Conservation (phyloP, 108 stramenopile species). For the Aurantiochytrium sp. region DNA sequence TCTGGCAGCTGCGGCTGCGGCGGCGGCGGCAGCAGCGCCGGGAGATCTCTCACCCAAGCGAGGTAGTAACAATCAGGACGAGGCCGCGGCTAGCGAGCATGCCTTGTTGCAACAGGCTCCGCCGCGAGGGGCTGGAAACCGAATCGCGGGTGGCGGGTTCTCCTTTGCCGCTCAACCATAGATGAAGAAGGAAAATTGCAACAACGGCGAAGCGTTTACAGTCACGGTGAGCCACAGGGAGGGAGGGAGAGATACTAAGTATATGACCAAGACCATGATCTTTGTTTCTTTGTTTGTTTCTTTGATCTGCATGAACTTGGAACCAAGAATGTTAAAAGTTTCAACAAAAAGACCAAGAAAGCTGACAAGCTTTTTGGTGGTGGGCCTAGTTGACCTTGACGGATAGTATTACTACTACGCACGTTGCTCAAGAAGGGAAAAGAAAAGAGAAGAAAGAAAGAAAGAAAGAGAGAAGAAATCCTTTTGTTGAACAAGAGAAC, state of each 20-base stretch:
- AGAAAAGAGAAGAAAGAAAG: not conserved
- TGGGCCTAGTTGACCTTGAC: too few species aligned
- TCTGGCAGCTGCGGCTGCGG: not conserved
- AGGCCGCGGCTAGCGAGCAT: not conserved
- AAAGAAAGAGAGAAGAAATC: not conserved
- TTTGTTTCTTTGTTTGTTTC: not conserved
- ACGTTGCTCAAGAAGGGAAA: not conserved
- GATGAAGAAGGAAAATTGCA: too few species aligned
- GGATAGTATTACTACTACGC: too few species aligned
- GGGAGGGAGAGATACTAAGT: too few species aligned
- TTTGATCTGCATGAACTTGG: not conserved
- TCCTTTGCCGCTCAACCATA: not conserved
- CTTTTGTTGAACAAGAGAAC: not conserved
- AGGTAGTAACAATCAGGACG: not conserved
- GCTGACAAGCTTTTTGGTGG: too few species aligned
- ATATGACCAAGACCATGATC: not conserved
- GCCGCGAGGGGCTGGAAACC: not conserved
- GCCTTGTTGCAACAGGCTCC: not conserved
- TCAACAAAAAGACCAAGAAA: not conserved
- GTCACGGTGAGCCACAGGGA: too few species aligned
- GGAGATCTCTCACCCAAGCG: not conserved
- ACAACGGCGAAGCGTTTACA: too few species aligned
- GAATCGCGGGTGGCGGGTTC: not conserved
- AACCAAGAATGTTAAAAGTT: not conserved
- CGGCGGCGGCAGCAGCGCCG: not conserved